Evolutionary conservation across 2,329 filamentous ascomycete genomes (phyloP).

Genomic region (Pseudogymnoascus sp.): DNA sequence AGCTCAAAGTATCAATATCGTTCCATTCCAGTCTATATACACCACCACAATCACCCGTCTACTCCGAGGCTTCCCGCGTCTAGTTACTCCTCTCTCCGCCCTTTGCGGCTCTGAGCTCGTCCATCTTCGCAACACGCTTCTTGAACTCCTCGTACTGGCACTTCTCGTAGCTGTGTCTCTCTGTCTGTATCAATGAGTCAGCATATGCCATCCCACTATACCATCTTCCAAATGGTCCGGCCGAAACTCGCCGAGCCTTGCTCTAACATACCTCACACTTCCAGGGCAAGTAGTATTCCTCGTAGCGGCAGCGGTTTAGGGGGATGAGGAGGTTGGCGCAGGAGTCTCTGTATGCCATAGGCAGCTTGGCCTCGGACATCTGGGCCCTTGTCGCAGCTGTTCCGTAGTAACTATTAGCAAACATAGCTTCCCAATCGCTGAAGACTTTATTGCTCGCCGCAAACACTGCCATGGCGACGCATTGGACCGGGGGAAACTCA

Average conservation of each 20-base stretch:
- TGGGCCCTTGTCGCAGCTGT: constrained; percentile 76
- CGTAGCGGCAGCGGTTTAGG: constrained; percentile 85
- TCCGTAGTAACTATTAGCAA: background rate
- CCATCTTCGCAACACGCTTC: constrained; percentile 97
- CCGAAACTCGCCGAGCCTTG: background rate
- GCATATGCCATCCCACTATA: background rate
- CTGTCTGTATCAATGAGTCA: constrained; percentile 52
- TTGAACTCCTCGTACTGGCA: constrained; percentile 99
- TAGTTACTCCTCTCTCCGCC: constrained; percentile 79
- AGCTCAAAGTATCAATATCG: constrained; percentile 1
- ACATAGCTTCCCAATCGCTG: constrained; percentile 12
- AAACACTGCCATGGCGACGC: constrained; percentile 12
- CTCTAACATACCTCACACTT: constrained; percentile 74
- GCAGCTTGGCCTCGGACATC: constrained; percentile 86
- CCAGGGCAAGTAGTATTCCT: constrained; percentile 93
- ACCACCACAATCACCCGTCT: constrained; percentile 14
- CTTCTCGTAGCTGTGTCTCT: constrained; percentile 97
- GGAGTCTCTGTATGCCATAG: constrained; percentile 86
- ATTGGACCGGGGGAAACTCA: constrained; percentile 15
- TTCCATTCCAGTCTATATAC: constrained; percentile 18
- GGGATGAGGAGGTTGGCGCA: constrained; percentile 93
- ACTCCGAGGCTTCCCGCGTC: constrained; percentile 15
- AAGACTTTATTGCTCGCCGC: constrained; percentile 27
- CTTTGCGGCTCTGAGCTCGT: constrained; percentile 84
- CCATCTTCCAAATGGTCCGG: background rate